These are phyloP conservation scores for Aristolochia californica DNA, from an alignment of 164 flowering plant species.

Conservation along the genomic window DNA sequence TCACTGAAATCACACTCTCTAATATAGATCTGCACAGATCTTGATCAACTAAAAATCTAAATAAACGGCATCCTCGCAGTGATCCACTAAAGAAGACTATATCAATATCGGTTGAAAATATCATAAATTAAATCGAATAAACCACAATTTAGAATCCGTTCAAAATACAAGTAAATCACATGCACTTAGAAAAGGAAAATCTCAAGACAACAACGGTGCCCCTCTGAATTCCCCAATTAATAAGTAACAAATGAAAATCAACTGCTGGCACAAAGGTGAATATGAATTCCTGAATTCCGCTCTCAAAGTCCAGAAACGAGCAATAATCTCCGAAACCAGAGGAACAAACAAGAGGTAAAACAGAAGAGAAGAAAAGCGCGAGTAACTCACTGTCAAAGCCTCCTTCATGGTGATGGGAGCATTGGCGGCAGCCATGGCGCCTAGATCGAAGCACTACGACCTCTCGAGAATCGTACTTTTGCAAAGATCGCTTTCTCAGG, in stretches of 20 bases:
- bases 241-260: conserved; percentile 1
- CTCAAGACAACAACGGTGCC: background rate
- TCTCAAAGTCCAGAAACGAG: background rate
- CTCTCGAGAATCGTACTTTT: background rate
- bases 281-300: conserved; percentile 1
- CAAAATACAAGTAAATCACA: background rate
- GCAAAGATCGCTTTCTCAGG: background rate
- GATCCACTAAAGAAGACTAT: too few species aligned
- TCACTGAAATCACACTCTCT: background rate
- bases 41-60: background rate
- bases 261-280: conserved; percentile 5
- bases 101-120: too few species aligned
- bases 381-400: conserved; percentile 55
- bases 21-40: background rate
- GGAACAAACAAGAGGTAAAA: background rate
- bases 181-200: background rate
- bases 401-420: conserved; percentile 98
- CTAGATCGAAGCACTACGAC: conserved; percentile 21
- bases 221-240: background rate
- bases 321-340: background rate
- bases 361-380: background rate
- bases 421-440: conserved; percentile 90
- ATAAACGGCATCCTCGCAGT: background rate
- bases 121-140: background rate
- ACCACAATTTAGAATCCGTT: background rate